Percentiles rank a stretch among this genome's conserved stretches.
These are phyloP conservation scores for Myxozyma melibiosi DNA, from an alignment of 805 yeast genomes.

Conservation along the genomic window DNA sequence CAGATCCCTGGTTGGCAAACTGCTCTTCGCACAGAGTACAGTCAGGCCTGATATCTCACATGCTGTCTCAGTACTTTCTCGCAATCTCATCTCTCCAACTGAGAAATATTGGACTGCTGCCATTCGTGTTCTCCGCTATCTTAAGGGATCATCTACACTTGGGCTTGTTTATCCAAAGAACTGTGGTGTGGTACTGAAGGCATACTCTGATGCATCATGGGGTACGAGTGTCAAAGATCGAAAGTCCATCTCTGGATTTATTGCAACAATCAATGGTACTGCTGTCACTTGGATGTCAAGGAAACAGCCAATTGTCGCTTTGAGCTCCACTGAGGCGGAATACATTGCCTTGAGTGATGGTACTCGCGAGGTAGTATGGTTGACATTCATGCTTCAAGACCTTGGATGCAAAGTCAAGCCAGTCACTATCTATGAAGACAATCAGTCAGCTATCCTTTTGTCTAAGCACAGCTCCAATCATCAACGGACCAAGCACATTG, in stretches of 20 bases:
- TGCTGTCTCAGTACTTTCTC: not conserved
- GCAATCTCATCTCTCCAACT: not conserved
- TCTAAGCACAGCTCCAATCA: not conserved
- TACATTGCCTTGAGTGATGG: not conserved
- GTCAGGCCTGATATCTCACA: not conserved
- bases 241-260: not conserved
- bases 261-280: not conserved
- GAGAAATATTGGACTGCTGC: conserved; percentile 49
- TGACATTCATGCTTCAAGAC: not conserved
- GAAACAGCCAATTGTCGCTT: conserved; percentile 4
- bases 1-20: not conserved
- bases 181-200: no score
- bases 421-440: not conserved
- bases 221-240: not conserved
- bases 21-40: not conserved
- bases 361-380: not conserved
- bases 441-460: not conserved
- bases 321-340: conserved; percentile 7
- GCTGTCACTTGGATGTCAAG: conserved; percentile 5
- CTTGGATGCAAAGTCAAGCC: not conserved
- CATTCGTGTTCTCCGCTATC: conserved; percentile 53
- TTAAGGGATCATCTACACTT: conserved; percentile 55
- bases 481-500: conserved; percentile 7
- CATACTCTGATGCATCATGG: no score
- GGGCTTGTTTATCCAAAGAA: conserved; percentile 40